Conservation (phyloP, 768 basidiomycete species). For the Strobilomyces dryophilus region DNA sequence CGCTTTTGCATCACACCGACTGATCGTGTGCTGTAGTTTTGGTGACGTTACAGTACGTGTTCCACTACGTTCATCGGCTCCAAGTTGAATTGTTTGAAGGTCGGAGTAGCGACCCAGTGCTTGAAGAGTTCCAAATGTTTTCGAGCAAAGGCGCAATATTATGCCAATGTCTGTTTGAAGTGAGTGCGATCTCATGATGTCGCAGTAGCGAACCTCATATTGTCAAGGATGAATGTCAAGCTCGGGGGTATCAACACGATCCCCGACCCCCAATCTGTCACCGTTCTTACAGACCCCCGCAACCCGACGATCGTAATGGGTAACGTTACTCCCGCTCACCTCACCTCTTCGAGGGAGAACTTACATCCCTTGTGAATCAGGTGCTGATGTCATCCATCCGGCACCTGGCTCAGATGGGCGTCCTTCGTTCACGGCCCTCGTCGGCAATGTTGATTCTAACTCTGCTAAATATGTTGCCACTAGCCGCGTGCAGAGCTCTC, state of each 20-base stretch:
- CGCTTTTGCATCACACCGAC: neutral
- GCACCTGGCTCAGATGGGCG: constrained; percentile 74
- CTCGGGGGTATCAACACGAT: constrained; percentile 80
- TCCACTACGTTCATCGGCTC: neutral
- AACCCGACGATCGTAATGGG: constrained; percentile 82
- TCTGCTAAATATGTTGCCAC: constrained; percentile 67
- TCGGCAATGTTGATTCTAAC: constrained; percentile 74
- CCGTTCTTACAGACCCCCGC: constrained; percentile 60
- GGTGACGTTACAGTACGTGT: constrained; percentile 57
- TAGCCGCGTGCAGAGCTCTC: constrained; percentile 60
- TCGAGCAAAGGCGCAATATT: constrained; percentile 71
- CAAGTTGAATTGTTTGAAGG: constrained; percentile 31
- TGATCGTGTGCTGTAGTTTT: constrained; percentile 43
- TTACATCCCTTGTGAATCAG: constrained; percentile 31
- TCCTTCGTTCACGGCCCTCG: constrained; percentile 78
- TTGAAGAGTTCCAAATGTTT: constrained; percentile 63
- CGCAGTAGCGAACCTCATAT: neutral
- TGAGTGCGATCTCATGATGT: constrained; percentile 32
- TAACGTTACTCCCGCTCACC: constrained; percentile 17
- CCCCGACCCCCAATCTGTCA: constrained; percentile 64
- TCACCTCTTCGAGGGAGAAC: neutral
- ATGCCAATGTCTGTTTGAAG: constrained; percentile 79
- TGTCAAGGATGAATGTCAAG: constrained; percentile 71
- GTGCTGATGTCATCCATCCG: constrained; percentile 83
- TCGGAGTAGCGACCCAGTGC: constrained; percentile 79